Base-by-base conservation (phyloP, 1,284 basidiomycete species). In the Volvariella surrecta region DNA sequence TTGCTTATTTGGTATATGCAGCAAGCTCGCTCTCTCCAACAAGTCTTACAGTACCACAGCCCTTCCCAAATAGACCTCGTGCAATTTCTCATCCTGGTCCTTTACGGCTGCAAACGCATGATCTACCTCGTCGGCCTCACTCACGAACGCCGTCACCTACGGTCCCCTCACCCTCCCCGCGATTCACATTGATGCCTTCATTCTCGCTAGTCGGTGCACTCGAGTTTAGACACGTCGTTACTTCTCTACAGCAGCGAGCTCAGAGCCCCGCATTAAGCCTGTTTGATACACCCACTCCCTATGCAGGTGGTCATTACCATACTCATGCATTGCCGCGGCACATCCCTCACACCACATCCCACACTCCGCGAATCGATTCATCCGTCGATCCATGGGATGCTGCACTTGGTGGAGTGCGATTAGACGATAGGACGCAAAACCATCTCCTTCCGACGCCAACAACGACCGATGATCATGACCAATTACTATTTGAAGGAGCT, bases 161-260 rank as follows among this genome's bases (percentile, higher is more conserved):
- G 58, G 24, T n/a, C n/a, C 55, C 70, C 48, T 48, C 58, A 3
- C 60, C 62, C 39, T 49, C 57, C 3, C 60, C 43, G 54, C 68
- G 2, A 61, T 58, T 49, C 58, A 66, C 61, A 6, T 73, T 77
- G 46, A 74, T 89, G 63, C 85, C 85, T 1, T 87, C 84, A 1
- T 91, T 93, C 61, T 95, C 92, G 4, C 74, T 98, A 1, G 76
- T 96, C 2, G 89, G 93, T 7, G 93, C 94, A 0, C 77, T 98
- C 42, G 94, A 97, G 60, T 97, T 97, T 62, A 73, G 90, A 20
- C 84, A 93, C 48, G 87, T 96, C 11, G 85, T 97, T 11, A 74
- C 85, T 13, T 85, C 84, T 0, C 69, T 98, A 7, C 76, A 81
- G 45, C 70, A 73, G 40, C 72, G 85, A 51, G 78, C 82, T 1